Conservation (phyloP, 106 monocot genomes). For the Dendrobium chrysotoxum region DNA sequence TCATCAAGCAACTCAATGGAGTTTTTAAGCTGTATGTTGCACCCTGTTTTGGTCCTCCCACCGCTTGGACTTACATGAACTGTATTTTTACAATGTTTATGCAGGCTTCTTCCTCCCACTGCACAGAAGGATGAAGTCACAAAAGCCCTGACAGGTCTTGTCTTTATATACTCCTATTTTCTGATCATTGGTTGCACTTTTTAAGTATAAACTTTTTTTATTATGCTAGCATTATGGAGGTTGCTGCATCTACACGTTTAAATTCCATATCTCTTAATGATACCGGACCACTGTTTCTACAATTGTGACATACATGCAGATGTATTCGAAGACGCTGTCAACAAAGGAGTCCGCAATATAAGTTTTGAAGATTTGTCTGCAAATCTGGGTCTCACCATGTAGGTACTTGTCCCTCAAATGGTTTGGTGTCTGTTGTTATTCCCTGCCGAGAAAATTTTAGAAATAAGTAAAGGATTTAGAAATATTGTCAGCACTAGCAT, state of each 20-base stretch:
- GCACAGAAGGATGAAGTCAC: constrained; percentile 89
- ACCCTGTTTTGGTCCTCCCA: not conserved
- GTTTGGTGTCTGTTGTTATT: not conserved
- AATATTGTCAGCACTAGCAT: not conserved
- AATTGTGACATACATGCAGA: constrained; percentile 33
- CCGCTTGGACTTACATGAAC: constrained; percentile 5
- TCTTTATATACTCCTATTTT: not conserved
- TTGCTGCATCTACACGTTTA: not conserved
- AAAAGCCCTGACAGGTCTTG: constrained; percentile 85
- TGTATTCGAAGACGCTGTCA: constrained; percentile 94
- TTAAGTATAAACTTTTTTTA: not conserved
- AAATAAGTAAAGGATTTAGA: not conserved
- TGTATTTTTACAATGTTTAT: constrained; percentile 3
- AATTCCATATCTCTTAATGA: not conserved
- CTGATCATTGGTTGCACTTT: not conserved
- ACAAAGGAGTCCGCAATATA: constrained; percentile 82
- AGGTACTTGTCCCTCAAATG: constrained; percentile 15
- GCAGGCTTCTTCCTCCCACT: constrained; percentile 89
- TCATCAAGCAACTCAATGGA: not conserved
- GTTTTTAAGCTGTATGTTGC: not conserved
- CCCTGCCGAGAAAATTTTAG: not conserved
- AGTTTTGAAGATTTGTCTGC: constrained; percentile 97
- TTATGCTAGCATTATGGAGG: not conserved
- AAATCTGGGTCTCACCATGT: constrained; percentile 96
- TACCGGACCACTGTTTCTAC: not conserved